Evolutionary conservation across 2,329 filamentous ascomycete species (phyloP).

Genomic region (Bipolaris sorokiniana): DNA sequence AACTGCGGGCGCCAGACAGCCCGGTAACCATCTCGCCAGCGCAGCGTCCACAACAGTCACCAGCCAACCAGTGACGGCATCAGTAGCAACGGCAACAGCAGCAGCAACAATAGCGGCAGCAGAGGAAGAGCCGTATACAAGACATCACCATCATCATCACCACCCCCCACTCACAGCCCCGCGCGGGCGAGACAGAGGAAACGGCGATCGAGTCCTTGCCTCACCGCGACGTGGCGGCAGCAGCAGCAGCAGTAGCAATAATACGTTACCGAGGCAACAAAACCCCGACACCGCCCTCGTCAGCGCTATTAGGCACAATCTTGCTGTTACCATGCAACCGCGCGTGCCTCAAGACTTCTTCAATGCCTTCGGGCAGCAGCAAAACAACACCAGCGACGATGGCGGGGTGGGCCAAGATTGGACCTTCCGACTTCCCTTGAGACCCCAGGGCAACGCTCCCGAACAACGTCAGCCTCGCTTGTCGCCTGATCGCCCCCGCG

Average conservation of each 20-base stretch:
- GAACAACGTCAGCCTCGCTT: not conserved
- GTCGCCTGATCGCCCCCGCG: not conserved
- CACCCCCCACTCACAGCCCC: not conserved
- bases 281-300: not conserved
- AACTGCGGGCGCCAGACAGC: not conserved
- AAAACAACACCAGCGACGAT: not conserved
- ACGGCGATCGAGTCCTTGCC: conserved; percentile 11
- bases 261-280: conserved; percentile 6
- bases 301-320: conserved; percentile 10
- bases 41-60: not conserved
- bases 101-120: too few relatives aligned
- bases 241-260: not conserved
- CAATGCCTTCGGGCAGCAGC: not conserved
- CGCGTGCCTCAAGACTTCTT: conserved; percentile 8
- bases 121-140: not conserved
- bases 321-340: conserved; percentile 20
- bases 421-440: not conserved
- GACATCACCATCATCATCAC: not conserved
- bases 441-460: not conserved
- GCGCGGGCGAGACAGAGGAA: conserved; percentile 1
- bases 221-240: conserved; percentile 5
- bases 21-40: not conserved
- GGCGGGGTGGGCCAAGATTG: not conserved
- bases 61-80: not conserved
- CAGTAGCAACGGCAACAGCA: too few relatives aligned